Evolutionary conservation across 352 stramenopile species (phyloP).

Genomic region (Elongisporangium undulatum): DNA sequence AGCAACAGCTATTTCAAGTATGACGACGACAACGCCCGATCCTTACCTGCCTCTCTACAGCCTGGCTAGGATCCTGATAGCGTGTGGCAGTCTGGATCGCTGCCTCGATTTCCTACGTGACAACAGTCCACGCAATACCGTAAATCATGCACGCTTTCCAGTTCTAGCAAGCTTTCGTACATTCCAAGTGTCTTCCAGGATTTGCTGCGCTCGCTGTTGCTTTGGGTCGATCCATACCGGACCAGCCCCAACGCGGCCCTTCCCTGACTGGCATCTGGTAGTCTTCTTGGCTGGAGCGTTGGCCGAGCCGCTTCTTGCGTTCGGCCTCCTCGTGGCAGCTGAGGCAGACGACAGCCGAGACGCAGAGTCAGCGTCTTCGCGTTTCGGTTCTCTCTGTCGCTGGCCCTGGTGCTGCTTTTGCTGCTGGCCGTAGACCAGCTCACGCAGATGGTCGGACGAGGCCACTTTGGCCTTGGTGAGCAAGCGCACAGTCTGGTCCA

Average conservation of each 20-base stretch:
- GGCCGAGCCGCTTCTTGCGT: neutral
- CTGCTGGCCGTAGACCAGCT: conserved; percentile 34
- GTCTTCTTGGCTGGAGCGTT: conserved; percentile 2
- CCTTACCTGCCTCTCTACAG: too few species aligned
- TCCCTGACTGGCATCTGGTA: too few species aligned
- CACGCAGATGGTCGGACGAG: conserved; percentile 44
- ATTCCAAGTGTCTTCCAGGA: conserved; percentile 30
- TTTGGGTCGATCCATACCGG: conserved; percentile 27
- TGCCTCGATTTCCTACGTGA: conserved; percentile 9
- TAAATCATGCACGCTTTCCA: too few species aligned
- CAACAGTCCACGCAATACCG: too few species aligned
- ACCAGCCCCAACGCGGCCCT: too few species aligned
- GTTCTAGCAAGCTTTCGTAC: too few species aligned
- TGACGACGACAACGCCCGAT: too few species aligned
- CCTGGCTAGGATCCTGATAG: too few species aligned
- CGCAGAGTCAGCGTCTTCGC: too few species aligned
- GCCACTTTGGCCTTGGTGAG: conserved; percentile 33
- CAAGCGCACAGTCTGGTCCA: conserved; percentile 47
- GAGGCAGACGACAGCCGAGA: too few species aligned
- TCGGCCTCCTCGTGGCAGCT: too few species aligned
- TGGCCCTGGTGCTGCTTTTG: conserved; percentile 12
- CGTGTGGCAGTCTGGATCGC: neutral
- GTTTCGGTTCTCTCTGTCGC: conserved; percentile 8
- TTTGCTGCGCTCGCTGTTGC: conserved; percentile 21
- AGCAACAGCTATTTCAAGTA: too few species aligned